Conservation (phyloP, 495 filamentous ascomycete genomes). For the Penicillium bialowiezense region DNA sequence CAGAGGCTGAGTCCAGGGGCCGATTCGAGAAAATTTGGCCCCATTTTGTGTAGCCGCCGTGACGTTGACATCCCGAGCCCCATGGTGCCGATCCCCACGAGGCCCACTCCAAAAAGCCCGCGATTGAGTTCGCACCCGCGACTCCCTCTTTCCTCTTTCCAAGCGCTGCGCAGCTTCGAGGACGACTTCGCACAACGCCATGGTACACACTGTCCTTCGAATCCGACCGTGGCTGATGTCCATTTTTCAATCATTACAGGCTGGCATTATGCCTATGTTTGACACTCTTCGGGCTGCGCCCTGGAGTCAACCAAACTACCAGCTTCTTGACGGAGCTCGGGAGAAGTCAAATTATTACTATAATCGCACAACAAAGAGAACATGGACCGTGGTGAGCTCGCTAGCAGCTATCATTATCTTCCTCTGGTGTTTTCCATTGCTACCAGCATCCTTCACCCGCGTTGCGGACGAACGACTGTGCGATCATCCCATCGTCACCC, state of each 20-base stretch:
- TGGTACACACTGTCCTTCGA: neutral
- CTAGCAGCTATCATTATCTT: neutral
- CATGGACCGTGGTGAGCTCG: neutral
- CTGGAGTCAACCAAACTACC: neutral
- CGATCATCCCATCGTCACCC: slow-evolving; percentile 6
- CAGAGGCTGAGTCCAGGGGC: too few species aligned
- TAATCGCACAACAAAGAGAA: neutral
- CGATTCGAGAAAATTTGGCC: neutral
- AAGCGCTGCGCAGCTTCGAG: neutral
- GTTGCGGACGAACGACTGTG: slow-evolving; percentile 1
- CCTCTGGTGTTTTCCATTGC: neutral
- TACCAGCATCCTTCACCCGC: neutral
- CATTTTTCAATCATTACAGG: neutral
- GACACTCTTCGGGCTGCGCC: neutral
- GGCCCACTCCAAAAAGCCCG: neutral
- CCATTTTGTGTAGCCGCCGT: neutral
- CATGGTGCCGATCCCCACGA: neutral
- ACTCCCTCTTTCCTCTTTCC: neutral
- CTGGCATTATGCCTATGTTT: neutral
- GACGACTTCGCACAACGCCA: neutral
- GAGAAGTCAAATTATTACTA: neutral
- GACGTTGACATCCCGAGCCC: neutral
- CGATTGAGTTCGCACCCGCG: neutral
- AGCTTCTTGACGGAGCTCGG: neutral
- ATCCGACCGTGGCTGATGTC: neutral